Evolutionary conservation across 2,329 filamentous ascomycete species (phyloP), one percentile per base, ranked within the genome.

Genomic region (Xylariomycetidae sp.): DNA sequence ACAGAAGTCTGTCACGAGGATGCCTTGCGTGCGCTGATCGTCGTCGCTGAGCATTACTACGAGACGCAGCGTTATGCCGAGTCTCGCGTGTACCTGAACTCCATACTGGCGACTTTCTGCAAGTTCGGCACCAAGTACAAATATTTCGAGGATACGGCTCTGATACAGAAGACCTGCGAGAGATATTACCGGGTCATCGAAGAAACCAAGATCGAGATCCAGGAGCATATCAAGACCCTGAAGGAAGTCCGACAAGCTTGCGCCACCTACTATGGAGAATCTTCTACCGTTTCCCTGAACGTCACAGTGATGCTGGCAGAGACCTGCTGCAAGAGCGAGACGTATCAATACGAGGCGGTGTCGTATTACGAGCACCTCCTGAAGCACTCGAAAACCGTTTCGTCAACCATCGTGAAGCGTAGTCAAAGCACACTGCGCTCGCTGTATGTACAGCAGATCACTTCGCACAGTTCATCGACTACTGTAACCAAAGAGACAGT

Each of bases 271-370:
- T 42, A 36, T 20, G 29, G 37, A 4, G 40, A 42, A 20, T 42
- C 40, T 9, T 42, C 40, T 14, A 34, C 34, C 10, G 28, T 40
- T n/a, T 34, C 40, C 9, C 14, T 42, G 4, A 30, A 28, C 10
- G 37, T 40, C 9, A 42, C 40, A 5, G 34, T 40, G 8, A 27
- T 32, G 12, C 37, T 42, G 4, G 40, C 40, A 2, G 40, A 42
- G 14, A 32, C 37, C 2, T 42, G 40, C 37, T 37, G 34, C 18
- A 42, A 40, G 40, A 42, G 40, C 15, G 40, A 42, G 31, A 37
- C 25, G 23, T 40, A 42, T 18, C 32, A 42, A 20, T 42, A 37
- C 15, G 40, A 42, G 24, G 40, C 40, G 4, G 15, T 42, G 24
- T 37, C 40, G n/a, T 42, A 42, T 29, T 42, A 42, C 8, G 40